Conservation (phyloP, 129 eudicot species). For the Daucus carota region DH1_v3.0 NC_030383.2:57985001-57985500, state of each 20-base stretch:
- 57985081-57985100: background rate
- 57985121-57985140: constrained; percentile 14
- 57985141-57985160: constrained; percentile 10
- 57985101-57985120: background rate
- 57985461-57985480: too few species aligned
- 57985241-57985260: background rate
- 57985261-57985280: background rate
- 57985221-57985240: background rate
- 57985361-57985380: too few species aligned
- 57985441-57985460: too few species aligned
- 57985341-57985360: too few species aligned
- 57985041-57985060: background rate
- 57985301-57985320: too few species aligned
- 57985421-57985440: too few species aligned
- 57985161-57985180: constrained; percentile 3
- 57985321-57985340: too few species aligned
- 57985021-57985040: constrained; percentile 8
- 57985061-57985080: background rate
- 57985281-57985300: too few species aligned
- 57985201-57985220: constrained; percentile 2
- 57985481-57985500: too few species aligned
- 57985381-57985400: too few species aligned
- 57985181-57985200: background rate
- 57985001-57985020: background rate
- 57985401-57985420: too few species aligned